Evolutionary conservation across 2,329 filamentous ascomycete genomes (phyloP).

Genomic region (Cladophialophora yegresii): DNA sequence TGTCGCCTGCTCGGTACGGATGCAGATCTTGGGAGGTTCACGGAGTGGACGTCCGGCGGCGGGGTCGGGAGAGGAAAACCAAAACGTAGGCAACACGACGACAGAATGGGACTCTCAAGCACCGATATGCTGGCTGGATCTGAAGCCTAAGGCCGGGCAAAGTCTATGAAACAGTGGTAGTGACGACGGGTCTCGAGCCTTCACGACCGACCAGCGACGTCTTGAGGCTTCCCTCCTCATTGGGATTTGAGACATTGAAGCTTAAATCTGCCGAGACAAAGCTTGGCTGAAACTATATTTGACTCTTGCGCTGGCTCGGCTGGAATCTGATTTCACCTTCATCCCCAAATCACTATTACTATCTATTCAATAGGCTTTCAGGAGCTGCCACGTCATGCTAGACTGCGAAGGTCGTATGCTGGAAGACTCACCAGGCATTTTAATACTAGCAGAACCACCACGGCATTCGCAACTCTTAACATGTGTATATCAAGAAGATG

Average conservation of each 20-base stretch:
- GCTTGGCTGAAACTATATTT: neutral
- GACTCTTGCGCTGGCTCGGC: neutral
- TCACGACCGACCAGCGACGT: neutral
- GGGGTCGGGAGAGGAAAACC: neutral
- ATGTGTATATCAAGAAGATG: neutral
- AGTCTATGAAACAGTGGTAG: neutral
- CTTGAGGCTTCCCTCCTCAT: neutral
- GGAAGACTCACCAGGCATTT: neutral
- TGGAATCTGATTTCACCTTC: too few species aligned
- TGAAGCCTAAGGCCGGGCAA: neutral
- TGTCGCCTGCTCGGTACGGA: neutral
- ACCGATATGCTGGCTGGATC: neutral
- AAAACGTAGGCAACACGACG: neutral
- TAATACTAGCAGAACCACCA: neutral
- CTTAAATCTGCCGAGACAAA: neutral
- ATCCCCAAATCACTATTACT: neutral
- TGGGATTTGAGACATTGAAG: neutral
- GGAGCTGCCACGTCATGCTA: neutral
- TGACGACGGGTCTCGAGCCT: neutral
- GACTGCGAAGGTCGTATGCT: neutral
- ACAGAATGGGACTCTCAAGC: neutral
- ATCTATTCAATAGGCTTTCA: neutral
- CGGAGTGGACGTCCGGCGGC: neutral
- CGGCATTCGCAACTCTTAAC: neutral
- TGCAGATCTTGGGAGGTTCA: neutral